Evolutionary conservation across 2,329 filamentous ascomycete species (phyloP).

Genomic region (Clarireedia hainanense): DNA sequence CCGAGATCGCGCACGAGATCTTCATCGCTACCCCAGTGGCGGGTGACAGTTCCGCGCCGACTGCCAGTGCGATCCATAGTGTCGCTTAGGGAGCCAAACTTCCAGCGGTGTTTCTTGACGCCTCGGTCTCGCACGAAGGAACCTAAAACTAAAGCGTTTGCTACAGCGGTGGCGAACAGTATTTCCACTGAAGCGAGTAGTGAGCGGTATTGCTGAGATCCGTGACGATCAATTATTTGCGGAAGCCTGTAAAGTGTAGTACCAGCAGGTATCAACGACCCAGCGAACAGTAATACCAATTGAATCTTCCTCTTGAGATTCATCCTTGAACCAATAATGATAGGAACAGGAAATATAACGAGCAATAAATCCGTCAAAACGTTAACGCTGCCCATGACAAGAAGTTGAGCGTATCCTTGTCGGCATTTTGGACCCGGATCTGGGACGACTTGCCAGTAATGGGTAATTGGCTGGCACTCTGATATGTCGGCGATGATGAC

Average conservation of each 20-base stretch:
- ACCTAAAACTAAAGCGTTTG: constrained; percentile 83
- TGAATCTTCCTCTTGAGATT: constrained; percentile 68
- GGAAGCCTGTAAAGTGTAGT: constrained; percentile 79
- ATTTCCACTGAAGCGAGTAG: constrained; percentile 86
- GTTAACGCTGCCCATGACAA: constrained; percentile 86
- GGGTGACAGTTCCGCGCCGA: constrained; percentile 43
- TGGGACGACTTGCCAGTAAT: constrained; percentile 77
- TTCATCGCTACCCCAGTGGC: constrained; percentile 80
- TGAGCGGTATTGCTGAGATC: constrained; percentile 79
- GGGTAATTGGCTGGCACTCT: constrained; percentile 70
- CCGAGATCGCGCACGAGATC: constrained; percentile 79
- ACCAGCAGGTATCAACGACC: constrained; percentile 72
- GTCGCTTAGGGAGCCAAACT: constrained; percentile 49
- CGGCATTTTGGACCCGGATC: constrained; percentile 82
- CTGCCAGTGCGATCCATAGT: constrained; percentile 48
- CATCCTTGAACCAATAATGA: constrained; percentile 76
- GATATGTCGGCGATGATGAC: constrained; percentile 73
- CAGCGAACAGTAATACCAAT: constrained; percentile 71
- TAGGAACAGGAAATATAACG: constrained; percentile 80
- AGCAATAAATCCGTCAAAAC: constrained; percentile 83
- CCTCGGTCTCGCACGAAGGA: constrained; percentile 89
- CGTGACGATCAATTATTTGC: constrained; percentile 60
- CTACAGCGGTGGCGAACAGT: constrained; percentile 76
- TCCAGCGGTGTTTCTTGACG: constrained; percentile 81
- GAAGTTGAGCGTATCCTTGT: constrained; percentile 75